These are phyloP conservation scores for Sphaerostilbella broomeana DNA, from an alignment of 2,329 filamentous ascomycete genomes.

Conservation along the genomic window DNA sequence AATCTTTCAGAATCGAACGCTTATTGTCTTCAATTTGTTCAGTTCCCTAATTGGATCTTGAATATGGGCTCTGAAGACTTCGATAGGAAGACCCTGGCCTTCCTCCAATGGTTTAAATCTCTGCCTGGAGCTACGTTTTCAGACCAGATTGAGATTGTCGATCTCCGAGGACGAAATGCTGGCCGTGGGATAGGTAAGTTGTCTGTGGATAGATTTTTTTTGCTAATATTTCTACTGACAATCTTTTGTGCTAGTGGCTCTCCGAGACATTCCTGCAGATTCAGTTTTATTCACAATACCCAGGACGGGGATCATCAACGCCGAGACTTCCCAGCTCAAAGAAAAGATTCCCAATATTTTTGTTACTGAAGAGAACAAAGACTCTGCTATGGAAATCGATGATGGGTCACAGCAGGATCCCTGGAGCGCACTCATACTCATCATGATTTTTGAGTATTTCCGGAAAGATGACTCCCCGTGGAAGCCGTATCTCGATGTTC, in stretches of 20 bases:
- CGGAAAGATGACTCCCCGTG: slow-evolving; percentile 57
- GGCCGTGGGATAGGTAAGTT: slow-evolving; percentile 50
- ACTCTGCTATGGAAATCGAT: slow-evolving; percentile 32
- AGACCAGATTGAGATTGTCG: slow-evolving; percentile 43
- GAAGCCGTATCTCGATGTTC: slow-evolving; percentile 70
- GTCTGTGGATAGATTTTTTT: no score
- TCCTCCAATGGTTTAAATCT: slow-evolving; percentile 48
- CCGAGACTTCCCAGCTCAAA: slow-evolving; percentile 64
- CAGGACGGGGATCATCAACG: slow-evolving; percentile 61
- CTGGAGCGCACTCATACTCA: slow-evolving; percentile 60
- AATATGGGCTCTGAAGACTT: slow-evolving; percentile 31
- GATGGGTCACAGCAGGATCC: slow-evolving; percentile 39
- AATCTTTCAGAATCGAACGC: no score
- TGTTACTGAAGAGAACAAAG: slow-evolving; percentile 29
- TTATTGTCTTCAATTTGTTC: no score
- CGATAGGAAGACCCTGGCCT: slow-evolving; percentile 35
- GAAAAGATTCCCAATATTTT: slow-evolving; percentile 51
- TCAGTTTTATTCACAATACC: slow-evolving; percentile 78
- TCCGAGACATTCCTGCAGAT: slow-evolving; percentile 61
- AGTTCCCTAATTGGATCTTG: no score
- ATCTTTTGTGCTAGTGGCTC: slow-evolving; percentile 52
- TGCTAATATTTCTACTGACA: slow-evolving; percentile 2
- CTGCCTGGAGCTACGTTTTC: slow-evolving; percentile 49
- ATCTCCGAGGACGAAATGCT: slow-evolving; percentile 43
- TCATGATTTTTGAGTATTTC: slow-evolving; percentile 70